phyloP scores from a whole-genome alignment of 2,329 filamentous ascomycete species.

The Ceratocystis destructans region DNA sequence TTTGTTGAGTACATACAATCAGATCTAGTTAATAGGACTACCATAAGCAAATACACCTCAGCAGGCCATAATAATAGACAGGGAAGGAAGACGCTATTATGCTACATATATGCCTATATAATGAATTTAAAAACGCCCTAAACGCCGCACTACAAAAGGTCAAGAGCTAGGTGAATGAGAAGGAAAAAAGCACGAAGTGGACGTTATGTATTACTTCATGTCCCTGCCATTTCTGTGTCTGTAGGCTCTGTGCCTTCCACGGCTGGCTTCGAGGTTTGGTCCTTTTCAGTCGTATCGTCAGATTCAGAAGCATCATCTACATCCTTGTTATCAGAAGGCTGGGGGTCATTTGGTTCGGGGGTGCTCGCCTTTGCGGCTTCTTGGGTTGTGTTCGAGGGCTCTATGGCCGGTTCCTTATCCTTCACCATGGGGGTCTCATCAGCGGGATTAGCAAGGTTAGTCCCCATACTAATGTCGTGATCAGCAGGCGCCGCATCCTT shows the following conservation, averaged over 20 bases:
- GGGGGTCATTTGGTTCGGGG: too few relatives aligned
- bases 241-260: not conserved
- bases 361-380: not conserved
- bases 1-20: too few relatives aligned
- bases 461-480: not conserved
- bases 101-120: not conserved
- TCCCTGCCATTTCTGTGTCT: not conserved
- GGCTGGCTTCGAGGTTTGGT: not conserved
- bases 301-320: not conserved
- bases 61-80: not conserved
- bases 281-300: not conserved
- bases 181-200: too few relatives aligned
- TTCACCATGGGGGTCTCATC: not conserved
- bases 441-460: not conserved
- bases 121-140: conserved; percentile 1
- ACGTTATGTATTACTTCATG: not conserved
- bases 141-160: not conserved
- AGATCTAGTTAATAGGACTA: too few relatives aligned
- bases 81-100: not conserved
- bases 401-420: not conserved
- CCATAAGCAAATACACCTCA: too few relatives aligned
- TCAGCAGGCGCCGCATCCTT: not conserved
- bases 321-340: too few relatives aligned
- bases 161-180: not conserved
- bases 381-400: not conserved